Evolutionary conservation across 2,329 filamentous ascomycete species (phyloP), one percentile per base, ranked within the genome.

Genomic region (Calonectria leucothoes): DNA sequence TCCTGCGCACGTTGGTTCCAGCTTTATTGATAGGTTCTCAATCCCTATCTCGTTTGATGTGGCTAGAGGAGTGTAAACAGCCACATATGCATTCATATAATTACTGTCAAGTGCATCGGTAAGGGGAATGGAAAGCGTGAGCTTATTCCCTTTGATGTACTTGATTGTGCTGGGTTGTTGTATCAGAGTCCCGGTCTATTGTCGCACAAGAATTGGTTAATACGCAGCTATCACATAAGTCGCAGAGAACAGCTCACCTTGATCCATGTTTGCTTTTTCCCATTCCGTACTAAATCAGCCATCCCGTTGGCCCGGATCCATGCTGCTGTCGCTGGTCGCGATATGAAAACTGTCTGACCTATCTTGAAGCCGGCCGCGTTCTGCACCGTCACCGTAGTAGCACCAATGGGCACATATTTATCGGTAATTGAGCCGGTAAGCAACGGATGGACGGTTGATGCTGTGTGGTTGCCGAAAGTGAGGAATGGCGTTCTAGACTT

Each of bases 261-360:
- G 52, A 79, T 63, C 78, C 78, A 79, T 0, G 75, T 80, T 7
- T 80, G 78, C 1, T 39, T 33, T 1, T 4, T 7, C 0, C 45
- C 72, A 39, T 76, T 29, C 29, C 78, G 71, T 2, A 72, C 63
- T 8, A 79, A 48, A 4, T 63, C 12, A 1, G 20, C 20, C 78
- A 79, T 79, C 0, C 77, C 78, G 4, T 79, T 79, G 0, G 12
- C 45, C 4, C 8, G 23, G 0, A 80, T 66, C 78, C 78, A 79
- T 2, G 42, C 63, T 5, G 70, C 70, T 1, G 75, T 78, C 3
- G 66, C 73, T 1, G 37, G 49, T 5, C 76, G 70, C 2, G 69
- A 31, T 20, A 80, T 37, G 35, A 73, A 79, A 0, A 79, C 76
- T 0, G 74, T 27, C 10, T 79, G 78, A 1, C 73, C 52, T 1